These are phyloP conservation scores for Xylaria sp. DNA, from an alignment of 2,329 filamentous ascomycete species.

Conservation along the genomic window DNA sequence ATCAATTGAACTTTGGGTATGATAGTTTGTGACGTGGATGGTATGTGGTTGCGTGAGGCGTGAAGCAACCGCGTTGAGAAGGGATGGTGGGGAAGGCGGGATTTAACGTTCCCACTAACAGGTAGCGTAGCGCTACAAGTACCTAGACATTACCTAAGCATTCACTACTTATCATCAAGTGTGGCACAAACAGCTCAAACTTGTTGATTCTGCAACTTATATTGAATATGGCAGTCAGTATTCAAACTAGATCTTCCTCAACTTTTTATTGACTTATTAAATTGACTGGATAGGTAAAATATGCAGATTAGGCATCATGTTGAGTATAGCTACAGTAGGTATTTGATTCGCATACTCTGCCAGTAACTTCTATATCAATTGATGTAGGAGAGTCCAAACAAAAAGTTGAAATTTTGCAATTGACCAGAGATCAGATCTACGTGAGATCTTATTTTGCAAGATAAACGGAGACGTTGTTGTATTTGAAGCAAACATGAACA, in stretches of 20 bases:
- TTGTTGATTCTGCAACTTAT: too few relatives aligned
- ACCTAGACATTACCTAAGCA: neutral
- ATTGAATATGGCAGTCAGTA: too few relatives aligned
- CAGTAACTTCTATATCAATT: neutral
- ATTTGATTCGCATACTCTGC: neutral
- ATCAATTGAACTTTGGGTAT: too few relatives aligned
- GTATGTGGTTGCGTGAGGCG: neutral
- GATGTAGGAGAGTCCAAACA: neutral
- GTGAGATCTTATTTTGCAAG: neutral
- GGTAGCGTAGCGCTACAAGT: too few relatives aligned
- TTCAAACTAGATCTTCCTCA: too few relatives aligned
- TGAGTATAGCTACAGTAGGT: neutral
- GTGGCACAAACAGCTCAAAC: neutral
- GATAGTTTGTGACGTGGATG: conserved; percentile 3
- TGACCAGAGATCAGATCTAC: neutral
- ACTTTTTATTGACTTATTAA: too few relatives aligned
- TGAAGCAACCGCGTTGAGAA: conserved; percentile 2
- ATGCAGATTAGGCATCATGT: neutral
- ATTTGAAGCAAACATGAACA: conserved; percentile 13
- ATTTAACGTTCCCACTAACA: neutral
- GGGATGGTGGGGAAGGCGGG: neutral
- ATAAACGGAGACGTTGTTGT: conserved; percentile 28
- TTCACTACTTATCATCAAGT: neutral
- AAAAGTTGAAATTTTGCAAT: neutral
- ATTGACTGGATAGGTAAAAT: neutral